These are phyloP conservation scores for Dothiorella sarmentorum DNA, from an alignment of 2,329 filamentous ascomycete species.

Conservation along the genomic window DNA sequence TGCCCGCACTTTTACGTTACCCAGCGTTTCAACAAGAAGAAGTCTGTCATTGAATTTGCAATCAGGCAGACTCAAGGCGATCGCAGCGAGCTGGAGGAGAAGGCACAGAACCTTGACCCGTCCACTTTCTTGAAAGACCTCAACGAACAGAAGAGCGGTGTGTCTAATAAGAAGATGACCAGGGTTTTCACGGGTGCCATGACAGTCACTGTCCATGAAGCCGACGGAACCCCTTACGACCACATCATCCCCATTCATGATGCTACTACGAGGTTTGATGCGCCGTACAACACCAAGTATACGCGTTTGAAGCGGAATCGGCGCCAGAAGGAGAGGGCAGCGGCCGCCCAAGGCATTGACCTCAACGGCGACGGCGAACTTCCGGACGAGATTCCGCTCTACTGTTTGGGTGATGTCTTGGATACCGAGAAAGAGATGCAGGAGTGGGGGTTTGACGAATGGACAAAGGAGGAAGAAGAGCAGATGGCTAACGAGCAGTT, in stretches of 20 bases:
- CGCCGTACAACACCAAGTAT: constrained; percentile 98
- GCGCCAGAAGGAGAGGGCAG: constrained; percentile 73
- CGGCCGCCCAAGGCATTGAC: constrained; percentile 61
- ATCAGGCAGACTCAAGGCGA: constrained; percentile 68
- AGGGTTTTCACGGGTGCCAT: constrained; percentile 89
- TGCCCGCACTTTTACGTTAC: constrained; percentile 84
- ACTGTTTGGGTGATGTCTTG: constrained; percentile 88
- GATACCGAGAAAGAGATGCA: constrained; percentile 75
- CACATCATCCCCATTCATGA: constrained; percentile 96
- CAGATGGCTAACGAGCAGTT: constrained; percentile 95
- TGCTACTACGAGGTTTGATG: constrained; percentile 79
- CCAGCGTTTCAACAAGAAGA: constrained; percentile 96
- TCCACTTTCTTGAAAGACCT: constrained; percentile 79
- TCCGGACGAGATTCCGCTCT: constrained; percentile 79
- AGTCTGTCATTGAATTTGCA: constrained; percentile 87
- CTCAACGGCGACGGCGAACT: constrained; percentile 54
- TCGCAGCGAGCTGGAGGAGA: constrained; percentile 27
- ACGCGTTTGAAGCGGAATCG: constrained; percentile 90
- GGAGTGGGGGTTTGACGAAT: constrained; percentile 83
- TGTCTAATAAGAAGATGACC: constrained; percentile 48
- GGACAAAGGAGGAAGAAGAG: constrained; percentile 82
- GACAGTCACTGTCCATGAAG: constrained; percentile 97
- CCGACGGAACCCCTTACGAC: constrained; percentile 95
- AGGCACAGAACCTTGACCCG: constrained; percentile 55
- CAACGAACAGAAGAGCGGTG: constrained; percentile 55